Conservation (phyloP, 148 eudicot species). For the Chenopodium berlandieri region DNA sequence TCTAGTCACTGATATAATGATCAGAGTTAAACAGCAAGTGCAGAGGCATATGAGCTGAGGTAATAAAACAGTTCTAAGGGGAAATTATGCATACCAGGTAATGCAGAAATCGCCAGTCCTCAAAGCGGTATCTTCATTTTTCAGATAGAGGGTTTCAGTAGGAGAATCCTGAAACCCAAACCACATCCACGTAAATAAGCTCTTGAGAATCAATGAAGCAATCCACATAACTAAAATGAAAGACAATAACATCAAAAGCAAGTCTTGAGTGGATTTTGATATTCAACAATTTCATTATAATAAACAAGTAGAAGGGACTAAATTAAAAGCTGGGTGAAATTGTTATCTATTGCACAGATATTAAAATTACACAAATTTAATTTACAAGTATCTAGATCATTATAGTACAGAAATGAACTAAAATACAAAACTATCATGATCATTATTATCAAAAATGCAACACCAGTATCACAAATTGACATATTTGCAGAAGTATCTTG, state of each 20-base stretch:
- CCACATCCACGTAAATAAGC: constrained; percentile 7
- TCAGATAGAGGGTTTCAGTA: background rate
- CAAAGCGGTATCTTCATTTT: background rate
- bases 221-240: background rate
- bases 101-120: background rate
- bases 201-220: background rate
- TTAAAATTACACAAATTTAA: background rate
- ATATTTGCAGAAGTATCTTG: background rate
- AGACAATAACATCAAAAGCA: background rate
- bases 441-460: background rate
- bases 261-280: background rate
- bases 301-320: background rate
- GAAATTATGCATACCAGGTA: background rate
- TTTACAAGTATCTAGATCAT: background rate
- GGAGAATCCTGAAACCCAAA: constrained; percentile 9
- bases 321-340: background rate
- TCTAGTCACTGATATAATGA: background rate
- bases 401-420: background rate
- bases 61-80: background rate
- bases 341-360: background rate
- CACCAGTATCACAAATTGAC: background rate
- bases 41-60: background rate
- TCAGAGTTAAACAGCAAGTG: background rate
- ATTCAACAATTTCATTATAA: background rate
- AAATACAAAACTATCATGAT: background rate